Percentiles rank a stretch among this genome's conserved stretches.
phyloP scores from a whole-genome alignment of 208 protist genomes.

The Histomonas meleagridis region DNA sequence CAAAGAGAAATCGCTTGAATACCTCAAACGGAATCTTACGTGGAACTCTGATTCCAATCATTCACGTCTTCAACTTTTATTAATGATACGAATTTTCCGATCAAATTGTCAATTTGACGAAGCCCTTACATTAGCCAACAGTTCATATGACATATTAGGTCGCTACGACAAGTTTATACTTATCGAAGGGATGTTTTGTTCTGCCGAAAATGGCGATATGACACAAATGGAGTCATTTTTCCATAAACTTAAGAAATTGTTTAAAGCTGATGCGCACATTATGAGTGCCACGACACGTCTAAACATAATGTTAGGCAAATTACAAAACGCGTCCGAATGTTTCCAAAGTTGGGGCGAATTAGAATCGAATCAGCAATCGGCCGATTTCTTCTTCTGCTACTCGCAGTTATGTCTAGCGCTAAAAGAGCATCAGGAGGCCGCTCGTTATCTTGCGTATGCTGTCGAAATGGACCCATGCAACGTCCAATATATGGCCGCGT shows the following conservation, averaged over 20 bases:
- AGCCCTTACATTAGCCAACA: neutral
- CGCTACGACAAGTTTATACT: neutral
- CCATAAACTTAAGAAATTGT: neutral
- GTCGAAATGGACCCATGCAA: neutral
- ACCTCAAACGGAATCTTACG: neutral
- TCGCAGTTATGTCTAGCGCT: neutral
- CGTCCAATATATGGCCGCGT: neutral
- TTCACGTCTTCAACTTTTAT: neutral
- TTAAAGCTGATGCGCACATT: neutral
- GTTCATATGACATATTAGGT: neutral
- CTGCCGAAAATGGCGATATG: neutral
- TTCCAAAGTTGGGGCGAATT: constrained; percentile 9
- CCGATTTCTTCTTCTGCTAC: constrained; percentile 24
- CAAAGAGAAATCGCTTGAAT: neutral
- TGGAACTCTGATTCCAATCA: too few species aligned
- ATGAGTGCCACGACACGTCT: neutral
- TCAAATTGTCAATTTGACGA: neutral
- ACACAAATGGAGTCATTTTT: neutral
- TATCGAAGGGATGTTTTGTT: neutral
- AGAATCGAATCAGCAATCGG: neutral
- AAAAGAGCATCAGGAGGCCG: neutral
- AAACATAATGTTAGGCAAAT: neutral
- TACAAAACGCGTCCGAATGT: neutral
- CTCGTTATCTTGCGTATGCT: neutral
- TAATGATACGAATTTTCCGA: neutral